Conservation (phyloP, 768 basidiomycete species). For the Mycena galericulata region DNA sequence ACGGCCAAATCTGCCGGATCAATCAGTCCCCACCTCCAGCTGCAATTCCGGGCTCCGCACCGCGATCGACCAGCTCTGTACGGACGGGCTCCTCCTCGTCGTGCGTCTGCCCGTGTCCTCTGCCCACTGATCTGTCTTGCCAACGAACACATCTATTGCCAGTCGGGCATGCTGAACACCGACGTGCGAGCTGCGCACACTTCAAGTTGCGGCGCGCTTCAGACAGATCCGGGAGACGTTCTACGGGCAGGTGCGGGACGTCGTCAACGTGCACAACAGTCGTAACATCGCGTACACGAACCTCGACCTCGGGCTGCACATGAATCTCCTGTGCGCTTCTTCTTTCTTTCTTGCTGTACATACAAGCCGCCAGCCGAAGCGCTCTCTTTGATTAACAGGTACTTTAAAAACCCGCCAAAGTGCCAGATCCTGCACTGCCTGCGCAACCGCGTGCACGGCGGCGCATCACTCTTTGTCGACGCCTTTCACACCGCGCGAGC, state of each 20-base stretch:
- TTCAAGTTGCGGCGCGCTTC: conserved; percentile 83
- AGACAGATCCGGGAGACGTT: conserved; percentile 88
- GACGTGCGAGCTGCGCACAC: conserved; percentile 72
- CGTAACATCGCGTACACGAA: conserved; percentile 97
- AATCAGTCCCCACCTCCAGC: too few relatives aligned
- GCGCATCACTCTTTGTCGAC: conserved; percentile 90
- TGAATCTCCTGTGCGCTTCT: conserved; percentile 89
- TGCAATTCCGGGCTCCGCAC: conserved; percentile 60
- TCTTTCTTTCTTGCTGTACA: not conserved
- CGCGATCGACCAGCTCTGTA: conserved; percentile 77
- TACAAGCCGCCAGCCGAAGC: too few relatives aligned
- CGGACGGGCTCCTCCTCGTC: conserved; percentile 82
- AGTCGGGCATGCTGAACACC: conserved; percentile 72
- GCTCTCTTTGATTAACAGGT: conserved; percentile 63
- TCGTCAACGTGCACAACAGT: conserved; percentile 78
- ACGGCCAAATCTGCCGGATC: too few relatives aligned
- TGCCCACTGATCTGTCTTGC: too few relatives aligned
- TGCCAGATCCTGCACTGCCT: conserved; percentile 95
- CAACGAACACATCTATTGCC: too few relatives aligned
- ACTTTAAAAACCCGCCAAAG: conserved; percentile 91
- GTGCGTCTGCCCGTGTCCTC: too few relatives aligned
- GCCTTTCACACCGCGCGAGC: conserved; percentile 76
- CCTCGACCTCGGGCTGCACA: conserved; percentile 87
- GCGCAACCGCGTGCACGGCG: conserved; percentile 85
- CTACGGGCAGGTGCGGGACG: conserved; percentile 92